Percentiles rank a stretch among this genome's conserved stretches.
Evolutionary conservation across 257 asterid species (phyloP).

Genomic region (Solanum virginianum): DNA sequence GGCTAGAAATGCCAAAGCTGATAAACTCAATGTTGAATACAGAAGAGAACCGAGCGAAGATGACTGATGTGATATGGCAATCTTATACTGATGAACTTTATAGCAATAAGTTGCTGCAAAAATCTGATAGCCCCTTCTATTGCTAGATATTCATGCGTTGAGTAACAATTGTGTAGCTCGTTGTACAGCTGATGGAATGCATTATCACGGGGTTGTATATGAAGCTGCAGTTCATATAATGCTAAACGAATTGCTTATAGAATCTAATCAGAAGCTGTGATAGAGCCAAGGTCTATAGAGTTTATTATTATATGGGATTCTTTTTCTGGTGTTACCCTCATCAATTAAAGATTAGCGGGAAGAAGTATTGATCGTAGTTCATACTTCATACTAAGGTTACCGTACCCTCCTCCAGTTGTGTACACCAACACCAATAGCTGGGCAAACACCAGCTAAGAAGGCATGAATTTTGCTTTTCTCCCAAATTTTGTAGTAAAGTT

Average conservation of each 20-base stretch:
- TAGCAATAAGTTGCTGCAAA: conserved; percentile 40
- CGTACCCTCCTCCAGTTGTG: conserved; percentile 57
- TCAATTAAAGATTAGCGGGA: conserved; percentile 9
- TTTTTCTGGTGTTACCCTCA: too few relatives aligned
- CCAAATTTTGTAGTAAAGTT: too few relatives aligned
- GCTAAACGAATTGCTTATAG: too few relatives aligned
- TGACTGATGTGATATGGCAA: conserved; percentile 35
- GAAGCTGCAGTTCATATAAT: too few relatives aligned
- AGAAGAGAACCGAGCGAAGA: conserved; percentile 57
- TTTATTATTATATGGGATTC: not conserved
- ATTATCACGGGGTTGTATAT: too few relatives aligned
- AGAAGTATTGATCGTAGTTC: conserved; percentile 8
- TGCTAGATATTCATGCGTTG: conserved; percentile 54
- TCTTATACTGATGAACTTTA: conserved; percentile 43
- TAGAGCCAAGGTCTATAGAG: not conserved
- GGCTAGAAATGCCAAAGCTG: too few relatives aligned
- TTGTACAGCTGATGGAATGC: too few relatives aligned
- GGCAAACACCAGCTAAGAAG: conserved; percentile 46
- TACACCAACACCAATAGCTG: conserved; percentile 51
- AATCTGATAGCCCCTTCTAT: conserved; percentile 60
- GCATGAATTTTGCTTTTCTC: conserved; percentile 25
- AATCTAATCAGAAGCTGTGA: too few relatives aligned
- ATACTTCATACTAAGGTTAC: conserved; percentile 22
- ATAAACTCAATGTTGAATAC: conserved; percentile 62
- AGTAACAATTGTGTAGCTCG: conserved; percentile 50